Evolutionary conservation across 2,329 filamentous ascomycete species (phyloP).

Genomic region (Periconia macrospinosa): DNA sequence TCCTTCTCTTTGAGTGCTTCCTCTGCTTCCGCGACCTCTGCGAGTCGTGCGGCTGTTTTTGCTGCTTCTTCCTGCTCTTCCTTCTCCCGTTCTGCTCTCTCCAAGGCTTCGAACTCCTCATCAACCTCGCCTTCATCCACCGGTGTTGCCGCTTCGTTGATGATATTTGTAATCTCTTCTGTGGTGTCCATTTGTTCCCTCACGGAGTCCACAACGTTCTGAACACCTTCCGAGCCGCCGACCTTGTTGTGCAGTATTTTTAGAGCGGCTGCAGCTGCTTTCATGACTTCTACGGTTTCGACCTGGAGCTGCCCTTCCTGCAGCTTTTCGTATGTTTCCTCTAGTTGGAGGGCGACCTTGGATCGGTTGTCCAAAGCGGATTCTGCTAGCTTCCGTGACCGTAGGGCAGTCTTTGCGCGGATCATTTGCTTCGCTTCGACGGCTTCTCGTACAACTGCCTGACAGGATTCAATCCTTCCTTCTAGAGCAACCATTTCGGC

Average conservation of each 20-base stretch:
- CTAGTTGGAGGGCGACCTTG: slow-evolving; percentile 76
- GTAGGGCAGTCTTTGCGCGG: slow-evolving; percentile 75
- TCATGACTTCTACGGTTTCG: slow-evolving; percentile 80
- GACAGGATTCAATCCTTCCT: slow-evolving; percentile 53
- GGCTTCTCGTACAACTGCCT: slow-evolving; percentile 66
- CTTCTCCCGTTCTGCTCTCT: slow-evolving; percentile 73
- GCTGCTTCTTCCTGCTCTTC: slow-evolving; percentile 65
- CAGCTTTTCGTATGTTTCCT: slow-evolving; percentile 80
- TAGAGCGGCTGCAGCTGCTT: slow-evolving; percentile 73
- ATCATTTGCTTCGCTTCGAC: slow-evolving; percentile 73
- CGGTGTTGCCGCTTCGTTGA: slow-evolving; percentile 60
- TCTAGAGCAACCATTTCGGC: slow-evolving; percentile 68
- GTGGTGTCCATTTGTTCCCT: slow-evolving; percentile 72
- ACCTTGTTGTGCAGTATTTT: slow-evolving; percentile 73
- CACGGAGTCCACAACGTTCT: slow-evolving; percentile 73
- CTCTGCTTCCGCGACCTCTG: slow-evolving; percentile 17
- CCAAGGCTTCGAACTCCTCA: slow-evolving; percentile 79
- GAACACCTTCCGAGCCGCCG: slow-evolving; percentile 75
- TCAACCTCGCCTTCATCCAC: slow-evolving; percentile 85
- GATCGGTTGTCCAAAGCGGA: slow-evolving; percentile 70
- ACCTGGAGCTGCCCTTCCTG: slow-evolving; percentile 85
- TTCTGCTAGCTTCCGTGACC: slow-evolving; percentile 81
- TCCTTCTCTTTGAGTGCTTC: no score
- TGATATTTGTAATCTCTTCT: slow-evolving; percentile 78
- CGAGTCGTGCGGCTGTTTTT: slow-evolving; percentile 54